phyloP scores from a whole-genome alignment of 305 asterid genomes.

The Fraxinus angustifolia region DNA sequence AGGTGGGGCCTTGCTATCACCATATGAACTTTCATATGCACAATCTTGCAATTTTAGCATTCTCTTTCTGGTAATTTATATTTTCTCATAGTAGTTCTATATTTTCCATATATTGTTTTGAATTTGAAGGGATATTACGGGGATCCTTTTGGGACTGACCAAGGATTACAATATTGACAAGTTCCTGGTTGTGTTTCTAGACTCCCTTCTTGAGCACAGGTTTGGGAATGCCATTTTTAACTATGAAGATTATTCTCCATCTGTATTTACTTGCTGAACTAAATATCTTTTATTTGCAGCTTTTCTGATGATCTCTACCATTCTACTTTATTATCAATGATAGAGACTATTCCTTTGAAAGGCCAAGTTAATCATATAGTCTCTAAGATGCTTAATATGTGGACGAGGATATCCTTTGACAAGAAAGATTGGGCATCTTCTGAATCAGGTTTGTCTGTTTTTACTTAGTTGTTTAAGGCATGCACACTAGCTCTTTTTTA shows the following conservation, averaged over 20 bases:
- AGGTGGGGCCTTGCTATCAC: slow-evolving; percentile 43
- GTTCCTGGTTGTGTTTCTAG: slow-evolving; percentile 60
- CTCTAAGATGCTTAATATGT: slow-evolving; percentile 49
- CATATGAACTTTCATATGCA: slow-evolving; percentile 8
- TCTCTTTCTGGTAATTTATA: slow-evolving; percentile 2
- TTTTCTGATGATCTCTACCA: slow-evolving; percentile 51
- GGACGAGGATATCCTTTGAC: slow-evolving; percentile 40
- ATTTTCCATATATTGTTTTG: slow-evolving; percentile 14
- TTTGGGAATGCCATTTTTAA: slow-evolving; percentile 32
- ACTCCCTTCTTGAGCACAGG: slow-evolving; percentile 83
- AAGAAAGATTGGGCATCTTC: slow-evolving; percentile 35
- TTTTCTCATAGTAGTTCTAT: slow-evolving; percentile 14
- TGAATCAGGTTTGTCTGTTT: slow-evolving; percentile 52
- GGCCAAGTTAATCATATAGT: slow-evolving; percentile 42
- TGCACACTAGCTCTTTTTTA: not conserved
- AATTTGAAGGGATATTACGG: slow-evolving; percentile 61
- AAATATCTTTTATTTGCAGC: slow-evolving; percentile 47
- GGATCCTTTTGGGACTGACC: slow-evolving; percentile 54
- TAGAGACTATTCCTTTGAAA: slow-evolving; percentile 63
- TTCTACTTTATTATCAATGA: slow-evolving; percentile 41
- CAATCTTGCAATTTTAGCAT: slow-evolving; percentile 1
- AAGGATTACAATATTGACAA: slow-evolving; percentile 75
- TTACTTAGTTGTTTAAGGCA: not conserved
- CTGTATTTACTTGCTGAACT: slow-evolving; percentile 9
- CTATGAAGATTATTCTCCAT: slow-evolving; percentile 4